phyloP scores from a whole-genome alignment of 2,329 filamentous ascomycete species.

The Fusarium tuaranense region DNA sequence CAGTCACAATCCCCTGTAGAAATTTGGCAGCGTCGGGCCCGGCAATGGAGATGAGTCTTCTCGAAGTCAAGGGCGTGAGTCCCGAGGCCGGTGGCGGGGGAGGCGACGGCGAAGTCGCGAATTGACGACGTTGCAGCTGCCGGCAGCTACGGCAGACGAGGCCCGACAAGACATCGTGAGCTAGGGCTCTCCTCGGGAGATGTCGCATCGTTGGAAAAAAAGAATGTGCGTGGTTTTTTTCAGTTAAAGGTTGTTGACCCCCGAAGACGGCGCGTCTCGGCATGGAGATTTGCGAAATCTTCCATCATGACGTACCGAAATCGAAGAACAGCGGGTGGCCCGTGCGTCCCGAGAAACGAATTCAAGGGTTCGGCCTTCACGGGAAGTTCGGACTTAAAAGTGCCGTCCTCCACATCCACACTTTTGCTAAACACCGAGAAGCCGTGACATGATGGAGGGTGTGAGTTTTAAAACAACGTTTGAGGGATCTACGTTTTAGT shows the following conservation, averaged over 20 bases:
- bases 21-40: constrained; percentile 86
- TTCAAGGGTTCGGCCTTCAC: background rate
- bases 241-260: background rate
- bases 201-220: constrained; percentile 35
- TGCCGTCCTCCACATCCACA: constrained; percentile 1
- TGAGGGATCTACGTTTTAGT: constrained; percentile 15
- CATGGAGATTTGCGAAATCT: constrained; percentile 34
- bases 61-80: constrained; percentile 73
- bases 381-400: constrained; percentile 30
- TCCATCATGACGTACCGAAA: constrained; percentile 39
- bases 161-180: constrained; percentile 26
- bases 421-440: constrained; percentile 6
- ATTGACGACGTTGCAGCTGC: constrained; percentile 48
- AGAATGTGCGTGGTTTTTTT: constrained; percentile 17
- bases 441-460: background rate
- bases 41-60: constrained; percentile 81
- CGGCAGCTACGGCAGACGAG: constrained; percentile 48
- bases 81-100: constrained; percentile 59
- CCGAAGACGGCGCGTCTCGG: constrained; percentile 10
- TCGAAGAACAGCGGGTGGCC: constrained; percentile 17
- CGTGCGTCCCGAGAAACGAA: constrained; percentile 23
- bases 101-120: constrained; percentile 46
- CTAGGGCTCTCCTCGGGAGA: constrained; percentile 38
- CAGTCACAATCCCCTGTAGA: constrained; percentile 88
- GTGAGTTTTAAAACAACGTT: background rate